These are phyloP conservation scores for Teratosphaeria epicoccoides DNA, from an alignment of 2,329 filamentous ascomycete species.

Conservation along the genomic window DNA sequence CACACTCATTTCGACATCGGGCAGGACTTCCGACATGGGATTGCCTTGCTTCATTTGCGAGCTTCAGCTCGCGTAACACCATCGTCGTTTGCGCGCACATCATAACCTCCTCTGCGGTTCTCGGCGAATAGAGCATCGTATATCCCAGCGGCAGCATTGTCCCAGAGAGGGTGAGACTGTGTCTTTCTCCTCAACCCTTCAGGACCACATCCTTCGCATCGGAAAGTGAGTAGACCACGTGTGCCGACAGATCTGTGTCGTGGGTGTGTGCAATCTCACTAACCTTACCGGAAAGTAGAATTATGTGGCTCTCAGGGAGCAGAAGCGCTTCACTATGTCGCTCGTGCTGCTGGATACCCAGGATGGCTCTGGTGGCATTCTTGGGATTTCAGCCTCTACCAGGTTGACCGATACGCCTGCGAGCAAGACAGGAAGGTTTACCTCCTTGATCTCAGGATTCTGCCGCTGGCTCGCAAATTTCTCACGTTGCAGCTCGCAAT, in stretches of 20 bases:
- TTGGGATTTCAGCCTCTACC: background rate
- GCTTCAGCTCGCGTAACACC: background rate
- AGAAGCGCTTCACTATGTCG: constrained; percentile 1
- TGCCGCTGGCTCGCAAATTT: background rate
- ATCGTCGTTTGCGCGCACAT: too few species aligned
- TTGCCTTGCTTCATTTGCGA: too few species aligned
- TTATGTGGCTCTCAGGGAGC: background rate
- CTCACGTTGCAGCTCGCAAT: background rate
- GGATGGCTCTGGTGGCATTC: background rate
- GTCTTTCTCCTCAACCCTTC: constrained; percentile 4
- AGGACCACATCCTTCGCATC: background rate
- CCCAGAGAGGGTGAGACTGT: background rate
- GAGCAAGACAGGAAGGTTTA: background rate
- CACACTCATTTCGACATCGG: too few species aligned
- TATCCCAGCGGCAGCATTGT: background rate
- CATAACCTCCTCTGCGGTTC: constrained; percentile 1
- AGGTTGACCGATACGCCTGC: background rate
- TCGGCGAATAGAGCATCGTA: constrained; percentile 3
- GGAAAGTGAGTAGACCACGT: constrained; percentile 1
- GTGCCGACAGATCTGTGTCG: constrained; percentile 2
- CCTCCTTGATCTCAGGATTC: background rate
- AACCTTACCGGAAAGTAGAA: background rate
- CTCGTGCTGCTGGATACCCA: background rate
- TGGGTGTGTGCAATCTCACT: constrained; percentile 2
- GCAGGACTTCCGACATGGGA: too few species aligned